Conservation (phyloP, 176 grass and related monocot genomes). For the Miscanthus lutarioriparius region DNA sequence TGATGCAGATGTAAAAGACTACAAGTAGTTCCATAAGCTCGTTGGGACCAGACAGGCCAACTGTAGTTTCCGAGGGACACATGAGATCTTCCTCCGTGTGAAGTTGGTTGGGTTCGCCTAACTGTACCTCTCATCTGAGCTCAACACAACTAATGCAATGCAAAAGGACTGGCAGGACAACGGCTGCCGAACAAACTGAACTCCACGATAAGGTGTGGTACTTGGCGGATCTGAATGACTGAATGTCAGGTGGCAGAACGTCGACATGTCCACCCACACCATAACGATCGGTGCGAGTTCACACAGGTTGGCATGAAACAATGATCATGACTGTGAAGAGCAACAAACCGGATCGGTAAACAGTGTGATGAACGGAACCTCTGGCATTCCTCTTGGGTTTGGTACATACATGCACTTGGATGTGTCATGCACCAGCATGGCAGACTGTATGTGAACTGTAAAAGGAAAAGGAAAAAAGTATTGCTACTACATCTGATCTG, state of each 20-base stretch:
- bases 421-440: too few relatives aligned
- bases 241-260: conserved; percentile 10
- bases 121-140: conserved; percentile 14
- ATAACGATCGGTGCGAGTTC: not conserved
- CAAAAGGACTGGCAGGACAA: conserved; percentile 32
- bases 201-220: not conserved
- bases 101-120: conserved; percentile 28
- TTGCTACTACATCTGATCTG: too few relatives aligned
- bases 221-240: not conserved
- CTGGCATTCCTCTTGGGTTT: not conserved
- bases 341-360: not conserved
- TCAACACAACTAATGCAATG: not conserved
- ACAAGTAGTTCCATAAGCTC: not conserved
- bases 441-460: not conserved
- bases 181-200: conserved; percentile 24
- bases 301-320: not conserved
- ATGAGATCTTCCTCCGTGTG: not conserved
- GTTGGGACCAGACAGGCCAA: not conserved
- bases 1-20: not conserved
- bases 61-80: not conserved
- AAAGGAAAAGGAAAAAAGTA: not conserved
- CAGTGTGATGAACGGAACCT: not conserved
- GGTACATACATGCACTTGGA: not conserved
- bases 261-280: not conserved
- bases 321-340: not conserved